A percentile compares a stretch with the other conserved stretches of the same genome.
Conservation (phyloP, 1,284 basidiomycete genomes). For the Ceratobasidium sp. region DNA sequence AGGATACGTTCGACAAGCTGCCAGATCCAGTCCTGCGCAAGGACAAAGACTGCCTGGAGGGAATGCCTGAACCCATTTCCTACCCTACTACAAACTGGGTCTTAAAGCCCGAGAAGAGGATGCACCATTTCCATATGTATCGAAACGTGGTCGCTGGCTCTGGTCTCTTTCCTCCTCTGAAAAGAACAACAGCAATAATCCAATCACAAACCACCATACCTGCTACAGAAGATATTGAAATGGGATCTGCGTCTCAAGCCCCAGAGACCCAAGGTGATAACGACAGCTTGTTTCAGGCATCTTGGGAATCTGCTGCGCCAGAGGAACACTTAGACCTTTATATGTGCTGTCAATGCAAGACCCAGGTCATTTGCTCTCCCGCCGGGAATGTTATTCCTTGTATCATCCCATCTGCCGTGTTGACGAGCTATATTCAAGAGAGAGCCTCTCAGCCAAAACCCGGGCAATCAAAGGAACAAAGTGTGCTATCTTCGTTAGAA, state of each 20-base stretch:
- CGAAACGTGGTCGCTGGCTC: slow-evolving; percentile 74
- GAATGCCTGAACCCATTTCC: slow-evolving; percentile 60
- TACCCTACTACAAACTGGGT: slow-evolving; percentile 60
- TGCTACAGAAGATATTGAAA: slow-evolving; percentile 66
- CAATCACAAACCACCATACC: not conserved
- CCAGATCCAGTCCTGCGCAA: slow-evolving; percentile 39
- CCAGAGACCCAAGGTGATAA: slow-evolving; percentile 58
- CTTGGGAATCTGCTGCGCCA: slow-evolving; percentile 61
- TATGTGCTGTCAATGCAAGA: slow-evolving; percentile 83
- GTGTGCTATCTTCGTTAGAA: slow-evolving; percentile 71
- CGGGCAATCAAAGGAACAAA: slow-evolving; percentile 64
- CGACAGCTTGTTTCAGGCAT: slow-evolving; percentile 61
- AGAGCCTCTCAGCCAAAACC: slow-evolving; percentile 60
- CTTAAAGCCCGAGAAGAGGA: slow-evolving; percentile 68
- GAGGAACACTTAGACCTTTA: slow-evolving; percentile 78
- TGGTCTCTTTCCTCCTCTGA: slow-evolving; percentile 71
- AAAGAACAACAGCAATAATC: not conserved
- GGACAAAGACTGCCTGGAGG: slow-evolving; percentile 53
- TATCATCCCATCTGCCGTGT: slow-evolving; percentile 71
- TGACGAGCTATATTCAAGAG: slow-evolving; percentile 63
- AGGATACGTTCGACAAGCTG: slow-evolving; percentile 18
- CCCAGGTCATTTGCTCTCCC: slow-evolving; percentile 75
- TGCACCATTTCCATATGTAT: slow-evolving; percentile 85
- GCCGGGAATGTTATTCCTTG: slow-evolving; percentile 69
- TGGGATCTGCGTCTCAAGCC: slow-evolving; percentile 30